These are phyloP conservation scores for Ophiostoma australiae DNA, from an alignment of 2,329 filamentous ascomycete species.

Conservation along the genomic window DNA sequence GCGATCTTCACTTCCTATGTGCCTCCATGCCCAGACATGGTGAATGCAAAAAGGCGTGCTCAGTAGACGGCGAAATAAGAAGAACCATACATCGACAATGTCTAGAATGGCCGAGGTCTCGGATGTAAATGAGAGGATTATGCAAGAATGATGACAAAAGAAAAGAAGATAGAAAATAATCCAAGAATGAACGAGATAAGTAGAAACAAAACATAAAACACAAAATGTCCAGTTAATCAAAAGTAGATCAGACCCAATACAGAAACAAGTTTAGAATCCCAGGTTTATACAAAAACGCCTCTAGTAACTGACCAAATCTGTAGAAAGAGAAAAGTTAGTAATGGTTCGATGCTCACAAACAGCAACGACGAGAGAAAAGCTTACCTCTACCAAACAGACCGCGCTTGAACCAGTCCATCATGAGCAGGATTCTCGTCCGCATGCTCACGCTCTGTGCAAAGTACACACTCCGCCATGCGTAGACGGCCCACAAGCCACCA, in stretches of 20 bases:
- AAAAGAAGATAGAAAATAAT: background rate
- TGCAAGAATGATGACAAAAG: background rate
- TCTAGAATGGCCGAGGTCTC: background rate
- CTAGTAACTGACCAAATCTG: constrained; percentile 11
- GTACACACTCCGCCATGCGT: constrained; percentile 93
- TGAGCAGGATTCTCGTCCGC: constrained; percentile 77
- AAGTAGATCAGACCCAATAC: background rate
- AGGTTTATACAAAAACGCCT: background rate
- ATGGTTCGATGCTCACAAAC: background rate
- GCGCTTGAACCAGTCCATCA: constrained; percentile 99
- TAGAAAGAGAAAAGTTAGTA: background rate
- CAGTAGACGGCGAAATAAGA: background rate
- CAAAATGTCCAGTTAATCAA: background rate
- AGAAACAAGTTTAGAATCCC: background rate
- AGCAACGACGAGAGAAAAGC: constrained; percentile 33
- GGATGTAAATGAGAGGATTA: background rate
- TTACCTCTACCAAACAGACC: constrained; percentile 91
- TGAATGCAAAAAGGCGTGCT: background rate
- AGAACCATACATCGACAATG: background rate
- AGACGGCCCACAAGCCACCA: constrained; percentile 87
- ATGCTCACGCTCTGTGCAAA: constrained; percentile 97
- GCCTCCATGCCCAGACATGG: background rate
- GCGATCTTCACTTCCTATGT: background rate
- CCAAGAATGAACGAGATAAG: background rate
- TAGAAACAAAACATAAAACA: background rate